Evolutionary conservation across 805 yeast species (phyloP), one percentile per base, ranked within the genome.

Genomic region (Ogataea corticis): DNA sequence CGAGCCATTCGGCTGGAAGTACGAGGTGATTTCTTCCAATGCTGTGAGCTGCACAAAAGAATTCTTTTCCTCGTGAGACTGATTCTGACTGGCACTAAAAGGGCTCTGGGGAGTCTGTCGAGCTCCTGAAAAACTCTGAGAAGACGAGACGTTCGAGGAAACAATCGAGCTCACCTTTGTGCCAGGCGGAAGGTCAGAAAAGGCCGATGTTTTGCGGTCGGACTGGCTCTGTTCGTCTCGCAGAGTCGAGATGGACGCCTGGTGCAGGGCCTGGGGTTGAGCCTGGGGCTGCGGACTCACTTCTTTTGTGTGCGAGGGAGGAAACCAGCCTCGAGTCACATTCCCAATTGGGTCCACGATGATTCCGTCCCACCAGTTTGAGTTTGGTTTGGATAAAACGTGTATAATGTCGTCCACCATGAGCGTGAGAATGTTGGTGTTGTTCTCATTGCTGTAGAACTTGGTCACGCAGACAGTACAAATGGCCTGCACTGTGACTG

Each of bases 301-400:
- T 35, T 38, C 32, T 13, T 41, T 72, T 21, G 81, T 80, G 63
- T 76, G 83, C 46, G 76, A 77, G 39, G 76, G 76, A 14, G 96
- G 96, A 68, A 89, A 87, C 96, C 96, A 89, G 55, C 96, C 96
- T 58, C 95, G 73, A 5, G 75, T 62, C 4, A 70, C 64, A 25
- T 59, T 75, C 6, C 76, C 76, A 15, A 59, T 63, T 2, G 67
- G 62, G 31, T 63, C 65, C 4, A 59, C 63, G 30, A 70, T 52
- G 14, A 84, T 72, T 10, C 96, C 96, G 62, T 89, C 96, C 94
- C 95, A 87, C 96, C 96, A 89, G 2, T 89, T 87, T 2, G 80
- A 62, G 32, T 75, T 77, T 13, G 79, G 70, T 49, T 84, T 85
- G 13, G 74, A 61, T n/a, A 87, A 59, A 12, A 89, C 94, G 54